Conservation (phyloP, 2,329 filamentous ascomycete genomes). For the Aspergillus quadrilineatus region DNA sequence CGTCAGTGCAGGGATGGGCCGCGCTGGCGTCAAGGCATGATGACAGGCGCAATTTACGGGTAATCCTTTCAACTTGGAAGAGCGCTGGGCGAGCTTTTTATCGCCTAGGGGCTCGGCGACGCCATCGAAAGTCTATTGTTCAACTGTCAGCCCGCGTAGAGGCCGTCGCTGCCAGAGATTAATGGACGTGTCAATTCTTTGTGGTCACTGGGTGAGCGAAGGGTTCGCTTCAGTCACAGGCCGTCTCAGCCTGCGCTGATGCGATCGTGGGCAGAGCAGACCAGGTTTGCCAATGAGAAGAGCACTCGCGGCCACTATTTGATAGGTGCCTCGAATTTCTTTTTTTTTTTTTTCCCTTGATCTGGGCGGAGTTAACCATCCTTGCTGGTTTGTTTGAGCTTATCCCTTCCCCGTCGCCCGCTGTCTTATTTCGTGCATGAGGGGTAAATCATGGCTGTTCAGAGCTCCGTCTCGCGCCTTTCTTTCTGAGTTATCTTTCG, state of each 20-base stretch:
- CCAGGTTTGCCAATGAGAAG: neutral
- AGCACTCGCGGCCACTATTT: neutral
- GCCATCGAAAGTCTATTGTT: constrained; percentile 3
- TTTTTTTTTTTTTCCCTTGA: neutral
- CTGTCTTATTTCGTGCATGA: constrained; percentile 9
- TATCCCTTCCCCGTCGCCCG: neutral
- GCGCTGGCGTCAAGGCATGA: constrained; percentile 8
- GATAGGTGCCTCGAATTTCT: neutral
- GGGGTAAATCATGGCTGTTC: neutral
- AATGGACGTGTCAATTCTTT: constrained; percentile 6
- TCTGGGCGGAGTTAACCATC: neutral
- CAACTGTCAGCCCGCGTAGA: neutral
- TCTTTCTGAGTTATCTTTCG: neutral
- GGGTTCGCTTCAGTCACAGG: neutral
- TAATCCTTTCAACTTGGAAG: constrained; percentile 2
- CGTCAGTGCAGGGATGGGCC: constrained; percentile 7
- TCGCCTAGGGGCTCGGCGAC: constrained; percentile 1
- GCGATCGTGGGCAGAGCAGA: neutral
- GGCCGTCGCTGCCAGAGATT: neutral
- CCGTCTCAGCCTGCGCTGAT: constrained; percentile 1
- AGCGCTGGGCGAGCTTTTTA: constrained; percentile 2
- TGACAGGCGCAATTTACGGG: constrained; percentile 4
- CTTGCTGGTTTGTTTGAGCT: constrained; percentile 11
- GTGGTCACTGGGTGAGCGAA: neutral
- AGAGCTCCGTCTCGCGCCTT: neutral